Evolutionary conservation across 176 grass and related monocot species (phyloP), one percentile per base, ranked within the genome.

Genomic region (Aegilops sharonensis): DNA sequence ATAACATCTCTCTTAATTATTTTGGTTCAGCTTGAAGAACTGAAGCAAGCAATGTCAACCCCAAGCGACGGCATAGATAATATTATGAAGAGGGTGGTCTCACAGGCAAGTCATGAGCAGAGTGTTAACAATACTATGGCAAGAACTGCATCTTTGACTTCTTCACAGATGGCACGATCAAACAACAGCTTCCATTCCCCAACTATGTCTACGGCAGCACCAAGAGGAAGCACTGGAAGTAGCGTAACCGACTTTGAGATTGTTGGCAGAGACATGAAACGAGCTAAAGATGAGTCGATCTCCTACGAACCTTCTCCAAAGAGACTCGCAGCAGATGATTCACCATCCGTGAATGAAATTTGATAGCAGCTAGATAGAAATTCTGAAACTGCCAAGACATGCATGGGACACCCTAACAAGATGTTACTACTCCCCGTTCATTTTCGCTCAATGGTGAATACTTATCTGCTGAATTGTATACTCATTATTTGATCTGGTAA

Each of bases 251-350:
- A 95, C 78, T 80, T 95, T 10, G 95, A 91, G 62, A 88, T 98
- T 30, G 92, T 99, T 31, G 92, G 97, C 24, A 92, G 92, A 93
- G 94, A 94, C 4, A 77, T 96, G 15, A 98, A 96, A 63, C 84
- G 92, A 69, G 94, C 90, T 79, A 89, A 60, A 27, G 78, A 87
- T 24, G 85, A 84, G 75, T 86, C 82, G 2, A 85, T 89, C 56
- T 12, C 52, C 31, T 82, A 52, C 4, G 85, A 94, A 75, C 78
- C 78, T 30, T 32, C 75, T 18, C n/a, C 57, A 0, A 96, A 94
- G 84, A 96, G 79, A 34, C 64, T 45, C 45, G 57, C 72, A 17
- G 43, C 23, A 43, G 14, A 71, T 69, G 81, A 91, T 79, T 89
- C 78, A 17, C 7, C 72, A 30, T 80, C 86, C 5, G 14, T 59